These are phyloP conservation scores for Didymella lethalis DNA, from an alignment of 2,329 filamentous ascomycete genomes.

Conservation along the genomic window DNA sequence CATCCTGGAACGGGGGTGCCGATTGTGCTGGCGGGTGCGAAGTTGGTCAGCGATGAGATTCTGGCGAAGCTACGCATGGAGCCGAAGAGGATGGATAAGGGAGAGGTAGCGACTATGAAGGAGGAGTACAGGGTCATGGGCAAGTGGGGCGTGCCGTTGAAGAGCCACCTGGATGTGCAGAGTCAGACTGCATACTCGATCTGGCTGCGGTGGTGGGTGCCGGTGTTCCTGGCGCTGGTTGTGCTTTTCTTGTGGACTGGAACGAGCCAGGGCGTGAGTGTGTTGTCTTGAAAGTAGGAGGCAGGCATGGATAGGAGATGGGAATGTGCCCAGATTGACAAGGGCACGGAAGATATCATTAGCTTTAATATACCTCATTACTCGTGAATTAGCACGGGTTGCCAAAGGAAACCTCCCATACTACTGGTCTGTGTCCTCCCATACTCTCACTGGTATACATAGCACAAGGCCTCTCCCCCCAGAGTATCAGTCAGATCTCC, in stretches of 20 bases:
- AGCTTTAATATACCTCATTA: conserved; percentile 3
- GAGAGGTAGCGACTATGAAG: conserved; percentile 14
- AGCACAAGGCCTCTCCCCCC: conserved; percentile 54
- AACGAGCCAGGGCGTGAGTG: conserved; percentile 6
- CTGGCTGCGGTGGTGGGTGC: conserved; percentile 22
- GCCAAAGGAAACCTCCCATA: neutral
- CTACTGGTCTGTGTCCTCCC: neutral
- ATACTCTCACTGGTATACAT: conserved; percentile 49
- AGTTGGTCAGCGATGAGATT: conserved; percentile 66
- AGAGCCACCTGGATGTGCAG: conserved; percentile 19
- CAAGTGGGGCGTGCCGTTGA: conserved; percentile 12
- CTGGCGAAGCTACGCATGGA: conserved; percentile 46
- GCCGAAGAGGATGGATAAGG: conserved; percentile 22
- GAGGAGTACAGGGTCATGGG: conserved; percentile 19
- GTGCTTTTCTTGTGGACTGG: conserved; percentile 15
- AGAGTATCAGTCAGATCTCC: conserved; percentile 52
- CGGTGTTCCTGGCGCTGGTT: conserved; percentile 12
- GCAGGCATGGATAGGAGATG: too few relatives aligned
- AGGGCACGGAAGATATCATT: neutral
- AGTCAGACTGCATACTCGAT: conserved; percentile 20
- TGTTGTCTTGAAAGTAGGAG: conserved; percentile 8
- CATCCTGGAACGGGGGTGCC: conserved; percentile 81
- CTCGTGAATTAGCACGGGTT: neutral
- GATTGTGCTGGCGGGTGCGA: conserved; percentile 74
- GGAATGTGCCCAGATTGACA: neutral